Base-by-base conservation (phyloP, 352 stramenopile species). In the Pythium coloratum region DNA sequence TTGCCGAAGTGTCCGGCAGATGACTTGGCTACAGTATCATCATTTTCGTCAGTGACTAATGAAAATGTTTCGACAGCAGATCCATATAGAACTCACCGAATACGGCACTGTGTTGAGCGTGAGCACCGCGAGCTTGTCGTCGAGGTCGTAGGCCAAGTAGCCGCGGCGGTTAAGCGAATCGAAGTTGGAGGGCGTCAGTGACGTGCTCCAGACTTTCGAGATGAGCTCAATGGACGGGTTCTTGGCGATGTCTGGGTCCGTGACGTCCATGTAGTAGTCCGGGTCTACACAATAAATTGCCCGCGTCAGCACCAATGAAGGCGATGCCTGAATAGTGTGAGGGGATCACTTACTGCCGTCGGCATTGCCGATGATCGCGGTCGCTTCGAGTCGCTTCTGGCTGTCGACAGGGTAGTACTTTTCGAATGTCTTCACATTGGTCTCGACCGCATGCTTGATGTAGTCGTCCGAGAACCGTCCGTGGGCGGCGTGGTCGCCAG, bases 91-190 rank as follows among this genome's bases (percentile, higher is more conserved):
- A 67, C 80, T 33, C 62, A 93, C 85, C 74, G 87, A 92, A 65
- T 94, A 95, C 0, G 84, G 82, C 2, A 94, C 69, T 0, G 88
- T 95, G 68, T 95, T 95, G 49, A 95, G 73, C 13, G 86, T 90
- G 54, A 94, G 73, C 42, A 95, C 70, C 3, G 72, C 51, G 36
- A 94, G 66, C 12, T 86, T 89, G 10, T 82, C 80, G 55, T 90
- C 86, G 14, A 92, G 62, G 13, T 80, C 61, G 72, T 90, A 89
- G 24, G 72, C 65, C 7, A 94, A 53, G 63, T 88, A 95, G 7
- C 88, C 88, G 10, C 78, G 73, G 13, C 60, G 70, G 30, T 86
- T 80, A 59, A 93, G 84, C 59, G 59, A 55, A 7, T 86, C 74
- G 13, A 88, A 86, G 46, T 93, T 78, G 0, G 72, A 67, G 3